Base-by-base conservation (phyloP, 2,329 filamentous ascomycete genomes). In the Metarhizium album region DNA sequence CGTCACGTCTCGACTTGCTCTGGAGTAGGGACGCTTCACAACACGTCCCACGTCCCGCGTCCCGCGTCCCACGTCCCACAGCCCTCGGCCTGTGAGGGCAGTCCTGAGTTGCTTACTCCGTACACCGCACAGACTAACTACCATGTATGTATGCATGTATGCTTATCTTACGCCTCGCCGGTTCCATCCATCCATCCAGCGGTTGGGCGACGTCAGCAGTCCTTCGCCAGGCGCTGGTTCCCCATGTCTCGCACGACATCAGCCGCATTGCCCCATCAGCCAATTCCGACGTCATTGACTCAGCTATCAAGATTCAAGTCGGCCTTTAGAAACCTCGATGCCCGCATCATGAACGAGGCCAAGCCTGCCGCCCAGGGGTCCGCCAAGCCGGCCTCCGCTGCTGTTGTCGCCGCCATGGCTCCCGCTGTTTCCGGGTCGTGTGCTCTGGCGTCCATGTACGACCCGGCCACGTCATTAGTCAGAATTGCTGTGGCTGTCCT, bases 401-500 rank as follows among this genome's bases (percentile, higher is more conserved):
- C 61, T 18, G 62, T 57, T 43, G 54, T 66, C 24, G 49, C 60
- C 1, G 63, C 64, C 13, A 55, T 75, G 4, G 60, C 67, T 4
- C 62, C 70, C 1, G 64, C 68, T 3, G 60, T 66, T 24, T 64
- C 69, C 1, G 82, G 83, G 4, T 84, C 80, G 3, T 86, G 82
- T 55, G 83, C 83, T 11, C 67, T 86, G 1, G 68, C 87, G 2
- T 73, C 81, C 0, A 65, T 84, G 2, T 85, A 79, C 59, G 81
- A 87, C 54, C 72, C 79, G 0, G 52, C 57, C 1, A 68, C 69
- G 1, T 69, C 70, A 4, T 76, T 69, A 0, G 65, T 87, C 0
- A 76, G 78, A 23, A 80, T 84, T 2, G 84, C 84, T 0, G 82
- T 80, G 54, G 78, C 78, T 0, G 80, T 86, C 0, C 70, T 86